A percentile compares a stretch with the other conserved stretches of the same genome.
Conservation (phyloP, 2,329 filamentous ascomycete genomes). For the Aureobasidium uvarum region DNA sequence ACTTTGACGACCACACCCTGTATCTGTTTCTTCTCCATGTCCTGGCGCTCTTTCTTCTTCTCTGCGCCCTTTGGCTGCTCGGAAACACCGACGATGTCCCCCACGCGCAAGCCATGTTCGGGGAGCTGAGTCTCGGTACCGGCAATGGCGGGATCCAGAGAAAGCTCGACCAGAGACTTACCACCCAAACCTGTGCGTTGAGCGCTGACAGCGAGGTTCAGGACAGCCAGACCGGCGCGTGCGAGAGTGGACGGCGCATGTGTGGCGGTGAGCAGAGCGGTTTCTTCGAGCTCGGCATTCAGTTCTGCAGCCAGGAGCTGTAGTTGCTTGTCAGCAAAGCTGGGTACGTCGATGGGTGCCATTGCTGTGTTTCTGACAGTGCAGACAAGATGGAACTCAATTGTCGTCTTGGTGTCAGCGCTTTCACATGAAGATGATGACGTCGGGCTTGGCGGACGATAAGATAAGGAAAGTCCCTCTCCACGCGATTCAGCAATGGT, state of each 20-base stretch:
- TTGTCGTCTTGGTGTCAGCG: background rate
- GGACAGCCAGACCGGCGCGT: constrained; percentile 74
- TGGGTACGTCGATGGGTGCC: constrained; percentile 54
- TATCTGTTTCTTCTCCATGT: constrained; percentile 65
- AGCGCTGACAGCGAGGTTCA: constrained; percentile 69
- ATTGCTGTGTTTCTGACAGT: constrained; percentile 7
- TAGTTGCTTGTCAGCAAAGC: constrained; percentile 70
- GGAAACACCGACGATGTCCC: constrained; percentile 73
- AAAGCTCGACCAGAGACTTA: constrained; percentile 82
- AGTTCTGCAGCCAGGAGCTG: constrained; percentile 69
- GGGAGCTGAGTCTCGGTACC: constrained; percentile 52
- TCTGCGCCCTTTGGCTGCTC: constrained; percentile 70
- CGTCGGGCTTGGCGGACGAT: constrained; percentile 11
- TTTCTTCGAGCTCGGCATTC: constrained; percentile 68
- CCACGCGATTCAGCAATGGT: background rate
- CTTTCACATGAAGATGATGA: constrained; percentile 19
- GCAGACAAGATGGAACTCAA: background rate
- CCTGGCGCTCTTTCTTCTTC: constrained; percentile 69
- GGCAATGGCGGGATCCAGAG: constrained; percentile 67
- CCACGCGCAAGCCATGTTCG: constrained; percentile 71
- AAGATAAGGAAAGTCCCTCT: constrained; percentile 9
- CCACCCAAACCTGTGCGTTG: constrained; percentile 88
- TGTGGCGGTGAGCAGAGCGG: constrained; percentile 62
- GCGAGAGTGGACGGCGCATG: constrained; percentile 68
- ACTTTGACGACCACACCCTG: constrained; percentile 70